phyloP scores from a whole-genome alignment of 2,329 filamentous ascomycete species.

The Coleophoma eucalyptorum region DNA sequence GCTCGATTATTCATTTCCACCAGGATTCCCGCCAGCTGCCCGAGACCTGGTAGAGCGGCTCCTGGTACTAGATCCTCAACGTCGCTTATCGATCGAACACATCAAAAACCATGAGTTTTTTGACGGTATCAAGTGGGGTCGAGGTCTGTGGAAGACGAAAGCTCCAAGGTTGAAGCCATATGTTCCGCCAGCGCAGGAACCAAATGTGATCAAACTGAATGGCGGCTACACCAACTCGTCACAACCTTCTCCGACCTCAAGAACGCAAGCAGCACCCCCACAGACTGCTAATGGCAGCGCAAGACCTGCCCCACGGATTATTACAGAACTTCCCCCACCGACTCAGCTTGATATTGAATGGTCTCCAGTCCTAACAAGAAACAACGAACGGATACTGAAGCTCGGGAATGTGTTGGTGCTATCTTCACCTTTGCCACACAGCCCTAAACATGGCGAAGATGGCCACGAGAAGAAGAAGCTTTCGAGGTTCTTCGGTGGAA shows the following conservation, averaged over 20 bases:
- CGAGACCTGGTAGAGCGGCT: slow-evolving; percentile 87
- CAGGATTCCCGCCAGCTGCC: slow-evolving; percentile 81
- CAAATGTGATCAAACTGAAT: slow-evolving; percentile 71
- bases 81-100: slow-evolving; percentile 86
- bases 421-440: slow-evolving; percentile 72
- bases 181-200: slow-evolving; percentile 70
- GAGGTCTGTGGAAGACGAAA: slow-evolving; percentile 82
- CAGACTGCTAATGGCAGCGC: slow-evolving; percentile 32
- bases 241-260: slow-evolving; percentile 21
- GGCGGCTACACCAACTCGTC: slow-evolving; percentile 28
- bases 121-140: slow-evolving; percentile 79
- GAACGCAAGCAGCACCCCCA: slow-evolving; percentile 28
- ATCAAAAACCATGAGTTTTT: slow-evolving; percentile 98
- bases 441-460: slow-evolving; percentile 66
- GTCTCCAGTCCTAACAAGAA: slow-evolving; percentile 88
- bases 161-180: slow-evolving; percentile 85
- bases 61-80: slow-evolving; percentile 81
- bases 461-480: slow-evolving; percentile 90
- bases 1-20: slow-evolving; percentile 89
- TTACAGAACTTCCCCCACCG: slow-evolving; percentile 94
- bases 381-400: slow-evolving; percentile 92
- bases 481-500: slow-evolving; percentile 88
- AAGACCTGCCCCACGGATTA: slow-evolving; percentile 71
- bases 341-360: slow-evolving; percentile 97
- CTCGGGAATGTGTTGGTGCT: slow-evolving; percentile 86